Base-by-base conservation (phyloP, 1,139 yeast genomes). In the Suhomyces panamericanus region DNA sequence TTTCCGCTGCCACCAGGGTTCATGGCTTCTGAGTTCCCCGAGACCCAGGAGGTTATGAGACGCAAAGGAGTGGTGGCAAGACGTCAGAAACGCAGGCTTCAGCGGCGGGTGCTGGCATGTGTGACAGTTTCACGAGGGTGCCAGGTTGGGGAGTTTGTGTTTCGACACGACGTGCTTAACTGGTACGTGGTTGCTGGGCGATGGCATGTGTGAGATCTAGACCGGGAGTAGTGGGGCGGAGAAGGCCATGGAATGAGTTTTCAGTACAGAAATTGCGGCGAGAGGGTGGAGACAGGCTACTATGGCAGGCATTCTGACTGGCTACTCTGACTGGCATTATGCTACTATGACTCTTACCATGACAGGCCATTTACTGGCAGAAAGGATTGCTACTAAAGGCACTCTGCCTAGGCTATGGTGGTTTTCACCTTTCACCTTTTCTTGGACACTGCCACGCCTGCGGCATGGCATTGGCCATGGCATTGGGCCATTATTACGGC, bases 1-100 rank as follows among this genome's bases (percentile, higher is more conserved):
- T 76, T 79, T 22, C 78, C 77, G 41, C 78, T 85, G 3, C 88
- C 88, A 1, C 86, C 86, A 2, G 87, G 87, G 1, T 81, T 75
- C 60, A 83, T 80, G 62, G 63, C 75, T 36, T 73, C 83, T 35
- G 87, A 81, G 48, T 83, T 84, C 53, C 87, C 88, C 1, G 66
- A 67, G 13, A 80, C 87, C 0, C 87, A 81, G 51, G 83, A 81
- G 24, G 55, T 52, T 26, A 39, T 35, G 35, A 32, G 51, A 27
- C 37, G 56, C 29, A 36, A 55, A 20, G 29, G 38, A 32, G 30
- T 53, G 8, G 44, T 54, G 10, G 50, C 42, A 20, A 46, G 46
- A 30, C 47, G 58, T 4, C 55, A 54, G 41, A 37, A 38, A 34
- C 45, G 54, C 5, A 38, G 58, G 17, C 47, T 54, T 14, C 47